Evolutionary conservation across 2,329 filamentous ascomycete genomes (phyloP).

Genomic region (Capronia epimyces): DNA sequence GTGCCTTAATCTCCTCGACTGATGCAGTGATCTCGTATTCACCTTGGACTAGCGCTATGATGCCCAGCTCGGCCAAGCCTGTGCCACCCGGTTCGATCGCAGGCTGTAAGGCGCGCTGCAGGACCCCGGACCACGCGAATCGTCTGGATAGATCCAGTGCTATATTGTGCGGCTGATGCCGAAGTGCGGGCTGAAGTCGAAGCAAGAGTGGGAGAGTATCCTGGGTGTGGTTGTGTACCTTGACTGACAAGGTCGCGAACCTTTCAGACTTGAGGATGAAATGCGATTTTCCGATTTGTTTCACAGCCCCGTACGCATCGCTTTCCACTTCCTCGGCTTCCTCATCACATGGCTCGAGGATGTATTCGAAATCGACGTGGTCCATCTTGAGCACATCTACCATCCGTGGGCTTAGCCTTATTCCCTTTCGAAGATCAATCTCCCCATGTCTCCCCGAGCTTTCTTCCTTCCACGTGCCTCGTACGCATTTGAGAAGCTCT

Average conservation of each 20-base stretch:
- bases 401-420: conserved; percentile 67
- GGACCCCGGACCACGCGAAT: conserved; percentile 75
- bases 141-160: conserved; percentile 78
- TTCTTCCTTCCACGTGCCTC: conserved; percentile 64
- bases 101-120: conserved; percentile 65
- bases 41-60: conserved; percentile 71
- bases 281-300: conserved; percentile 42
- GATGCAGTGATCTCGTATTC: conserved; percentile 76
- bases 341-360: conserved; percentile 29
- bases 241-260: conserved; percentile 66
- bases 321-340: not conserved
- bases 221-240: conserved; percentile 66
- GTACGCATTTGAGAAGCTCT: conserved; percentile 65
- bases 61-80: conserved; percentile 60
- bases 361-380: conserved; percentile 63
- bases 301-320: conserved; percentile 26
- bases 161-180: conserved; percentile 64
- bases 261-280: conserved; percentile 52
- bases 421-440: conserved; percentile 65
- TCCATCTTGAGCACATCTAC: conserved; percentile 77
- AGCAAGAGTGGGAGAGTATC: conserved; percentile 65
- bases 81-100: conserved; percentile 54
- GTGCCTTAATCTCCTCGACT: conserved; percentile 65
- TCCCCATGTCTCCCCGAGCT: conserved; percentile 57
- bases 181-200: conserved; percentile 69